Percentiles rank a stretch among this genome's conserved stretches.
Evolutionary conservation across 179 eudicot genomes (phyloP).

Genomic region (Silene vulgaris): DNA sequence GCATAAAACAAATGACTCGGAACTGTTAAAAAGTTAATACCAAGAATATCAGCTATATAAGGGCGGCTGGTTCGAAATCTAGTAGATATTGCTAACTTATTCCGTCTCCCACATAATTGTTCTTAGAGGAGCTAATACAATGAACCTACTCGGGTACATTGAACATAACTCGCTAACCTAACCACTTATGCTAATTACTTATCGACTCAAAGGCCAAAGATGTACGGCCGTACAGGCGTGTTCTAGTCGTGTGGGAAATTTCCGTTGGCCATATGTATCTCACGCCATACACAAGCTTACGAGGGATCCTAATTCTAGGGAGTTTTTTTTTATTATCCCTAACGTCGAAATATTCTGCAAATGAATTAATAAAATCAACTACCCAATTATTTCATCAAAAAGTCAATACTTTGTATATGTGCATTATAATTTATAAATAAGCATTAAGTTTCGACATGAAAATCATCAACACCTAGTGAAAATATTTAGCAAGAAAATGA

Average conservation of each 20-base stretch:
- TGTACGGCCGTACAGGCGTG: slow-evolving; percentile 1
- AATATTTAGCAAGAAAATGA: slow-evolving; percentile 17
- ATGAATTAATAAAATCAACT: background rate
- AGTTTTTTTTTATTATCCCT: background rate
- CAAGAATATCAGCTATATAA: no score
- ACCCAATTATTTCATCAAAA: background rate
- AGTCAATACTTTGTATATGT: background rate
- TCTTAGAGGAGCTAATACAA: no score
- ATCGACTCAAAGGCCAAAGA: no score
- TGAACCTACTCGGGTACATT: no score
- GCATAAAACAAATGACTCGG: no score
- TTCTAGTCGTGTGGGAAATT: slow-evolving; percentile 12
- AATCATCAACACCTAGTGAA: slow-evolving; percentile 11
- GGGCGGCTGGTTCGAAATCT: no score
- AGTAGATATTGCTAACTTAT: no score
- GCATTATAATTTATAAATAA: slow-evolving; percentile 22
- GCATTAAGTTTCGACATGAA: slow-evolving; percentile 3
- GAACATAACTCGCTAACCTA: no score
- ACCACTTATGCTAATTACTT: no score
- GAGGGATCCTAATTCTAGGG: background rate
- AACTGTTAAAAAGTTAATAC: no score
- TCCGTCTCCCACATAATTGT: no score
- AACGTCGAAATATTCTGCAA: background rate
- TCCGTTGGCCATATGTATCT: slow-evolving; percentile 7
- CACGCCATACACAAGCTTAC: slow-evolving; percentile 11